phyloP scores from a whole-genome alignment of 2,329 filamentous ascomycete species.

The Domatiomyces catenatus region DNA sequence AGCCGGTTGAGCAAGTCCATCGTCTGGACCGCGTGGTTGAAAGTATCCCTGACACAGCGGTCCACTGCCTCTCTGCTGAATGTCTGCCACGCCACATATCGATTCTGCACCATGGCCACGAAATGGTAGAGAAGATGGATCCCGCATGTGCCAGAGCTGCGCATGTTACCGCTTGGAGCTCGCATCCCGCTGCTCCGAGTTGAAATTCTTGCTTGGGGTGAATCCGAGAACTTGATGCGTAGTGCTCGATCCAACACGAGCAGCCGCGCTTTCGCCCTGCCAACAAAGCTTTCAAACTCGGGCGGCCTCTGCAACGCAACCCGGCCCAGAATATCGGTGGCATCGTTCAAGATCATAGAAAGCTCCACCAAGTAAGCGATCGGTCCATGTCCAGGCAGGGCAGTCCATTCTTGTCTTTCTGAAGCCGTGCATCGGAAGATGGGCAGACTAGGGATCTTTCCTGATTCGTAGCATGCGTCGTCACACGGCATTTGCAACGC shows the following conservation, averaged over 20 bases:
- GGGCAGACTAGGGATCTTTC: conserved; percentile 36
- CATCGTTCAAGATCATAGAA: conserved; percentile 12
- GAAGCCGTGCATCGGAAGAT: conserved; percentile 24
- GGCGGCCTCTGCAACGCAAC: not conserved
- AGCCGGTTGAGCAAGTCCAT: conserved; percentile 10
- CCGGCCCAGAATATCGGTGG: conserved; percentile 4
- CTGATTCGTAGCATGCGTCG: conserved; percentile 45
- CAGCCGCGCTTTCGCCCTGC: not conserved
- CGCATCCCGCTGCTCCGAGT: not conserved
- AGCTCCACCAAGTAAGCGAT: conserved; percentile 13
- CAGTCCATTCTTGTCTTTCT: not conserved
- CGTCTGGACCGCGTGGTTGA: conserved; percentile 8
- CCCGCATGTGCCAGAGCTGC: not conserved
- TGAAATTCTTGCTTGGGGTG: not conserved
- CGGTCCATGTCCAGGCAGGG: conserved; percentile 3
- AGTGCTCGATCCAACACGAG: not conserved
- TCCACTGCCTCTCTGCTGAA: conserved; percentile 3
- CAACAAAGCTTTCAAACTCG: not conserved
- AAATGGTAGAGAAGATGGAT: conserved; percentile 11
- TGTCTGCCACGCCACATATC: conserved; percentile 8
- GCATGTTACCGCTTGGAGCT: not conserved
- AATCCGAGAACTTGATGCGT: not conserved
- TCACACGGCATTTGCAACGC: conserved; percentile 52
- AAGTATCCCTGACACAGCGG: conserved; percentile 5
- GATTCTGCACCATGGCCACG: conserved; percentile 10